phyloP scores from a whole-genome alignment of 2,329 filamentous ascomycete genomes.

The Domatiomyces globalis region DNA sequence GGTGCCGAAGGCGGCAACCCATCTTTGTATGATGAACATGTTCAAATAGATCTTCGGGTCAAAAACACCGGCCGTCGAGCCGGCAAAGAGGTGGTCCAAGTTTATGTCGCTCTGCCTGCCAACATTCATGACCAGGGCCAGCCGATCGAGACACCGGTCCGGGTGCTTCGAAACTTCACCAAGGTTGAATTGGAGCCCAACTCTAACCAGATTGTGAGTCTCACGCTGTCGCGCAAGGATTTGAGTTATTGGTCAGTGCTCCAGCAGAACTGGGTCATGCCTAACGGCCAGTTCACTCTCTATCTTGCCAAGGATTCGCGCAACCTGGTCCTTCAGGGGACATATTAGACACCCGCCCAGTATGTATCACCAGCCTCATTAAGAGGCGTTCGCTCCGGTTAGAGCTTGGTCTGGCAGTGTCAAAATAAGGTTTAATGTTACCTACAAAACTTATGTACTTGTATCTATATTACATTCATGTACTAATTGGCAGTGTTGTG shows the following conservation, averaged over 20 bases:
- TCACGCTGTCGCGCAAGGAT: slow-evolving; percentile 52
- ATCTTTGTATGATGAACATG: slow-evolving; percentile 45
- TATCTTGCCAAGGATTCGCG: slow-evolving; percentile 19
- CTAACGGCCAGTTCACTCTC: slow-evolving; percentile 22
- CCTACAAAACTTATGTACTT: no score
- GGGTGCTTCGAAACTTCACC: slow-evolving; percentile 58
- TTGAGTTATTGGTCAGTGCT: slow-evolving; percentile 58
- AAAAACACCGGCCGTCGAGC: slow-evolving; percentile 14
- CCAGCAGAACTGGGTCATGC: slow-evolving; percentile 55
- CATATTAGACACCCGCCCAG: slow-evolving; percentile 18
- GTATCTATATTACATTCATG: no score
- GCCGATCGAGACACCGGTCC: slow-evolving; percentile 50
- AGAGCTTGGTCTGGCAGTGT: slow-evolving; percentile 18
- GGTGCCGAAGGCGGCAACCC: slow-evolving; percentile 57
- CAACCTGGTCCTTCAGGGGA: slow-evolving; percentile 8
- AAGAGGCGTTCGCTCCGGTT: slow-evolving; percentile 38
- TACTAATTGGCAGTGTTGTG: no score
- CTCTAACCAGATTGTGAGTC: slow-evolving; percentile 38
- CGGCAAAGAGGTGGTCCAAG: slow-evolving; percentile 18
- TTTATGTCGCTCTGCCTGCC: slow-evolving; percentile 23
- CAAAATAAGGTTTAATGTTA: slow-evolving; percentile 9
- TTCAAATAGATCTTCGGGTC: slow-evolving; percentile 19
- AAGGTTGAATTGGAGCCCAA: slow-evolving; percentile 48
- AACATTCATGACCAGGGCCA: slow-evolving; percentile 30
- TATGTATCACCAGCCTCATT: no score